A percentile compares a stretch with the other conserved stretches of the same genome.
phyloP scores from a whole-genome alignment of 768 basidiomycete genomes.

The Boletus barrowsii region DNA sequence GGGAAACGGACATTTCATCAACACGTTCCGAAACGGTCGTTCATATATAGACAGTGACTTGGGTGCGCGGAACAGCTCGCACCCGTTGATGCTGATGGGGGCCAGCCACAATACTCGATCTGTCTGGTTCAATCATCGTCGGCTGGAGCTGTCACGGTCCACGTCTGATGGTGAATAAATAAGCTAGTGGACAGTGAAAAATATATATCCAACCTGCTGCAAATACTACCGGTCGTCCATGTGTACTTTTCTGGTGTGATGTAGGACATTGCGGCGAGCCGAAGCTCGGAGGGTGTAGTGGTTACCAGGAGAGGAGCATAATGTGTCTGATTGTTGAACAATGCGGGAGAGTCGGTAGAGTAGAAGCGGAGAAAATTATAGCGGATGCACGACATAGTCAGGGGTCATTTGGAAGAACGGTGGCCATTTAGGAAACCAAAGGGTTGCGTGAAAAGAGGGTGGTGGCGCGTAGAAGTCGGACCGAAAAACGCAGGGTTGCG shows the following conservation, averaged over 20 bases:
- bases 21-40: constrained; percentile 8
- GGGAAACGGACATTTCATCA: constrained; percentile 1
- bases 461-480: constrained; percentile 1
- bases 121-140: neutral
- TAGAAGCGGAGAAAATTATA: neutral
- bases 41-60: neutral
- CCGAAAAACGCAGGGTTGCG: neutral
- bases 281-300: neutral
- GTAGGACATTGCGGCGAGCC: constrained; percentile 3
- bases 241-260: constrained; percentile 1
- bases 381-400: neutral
- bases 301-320: neutral
- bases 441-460: constrained; percentile 7
- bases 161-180: constrained; percentile 1
- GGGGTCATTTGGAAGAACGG: neutral
- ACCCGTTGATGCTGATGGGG: neutral
- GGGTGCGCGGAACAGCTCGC: neutral
- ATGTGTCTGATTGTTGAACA: constrained; percentile 1
- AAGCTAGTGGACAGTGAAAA: neutral
- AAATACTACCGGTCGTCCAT: constrained; percentile 17
- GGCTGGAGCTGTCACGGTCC: neutral
- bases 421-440: neutral
- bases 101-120: constrained; percentile 6
- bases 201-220: constrained; percentile 3
- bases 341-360: neutral